These are phyloP conservation scores for Claviceps arundinis DNA, from an alignment of 2,329 filamentous ascomycete genomes.

Conservation along the genomic window DNA sequence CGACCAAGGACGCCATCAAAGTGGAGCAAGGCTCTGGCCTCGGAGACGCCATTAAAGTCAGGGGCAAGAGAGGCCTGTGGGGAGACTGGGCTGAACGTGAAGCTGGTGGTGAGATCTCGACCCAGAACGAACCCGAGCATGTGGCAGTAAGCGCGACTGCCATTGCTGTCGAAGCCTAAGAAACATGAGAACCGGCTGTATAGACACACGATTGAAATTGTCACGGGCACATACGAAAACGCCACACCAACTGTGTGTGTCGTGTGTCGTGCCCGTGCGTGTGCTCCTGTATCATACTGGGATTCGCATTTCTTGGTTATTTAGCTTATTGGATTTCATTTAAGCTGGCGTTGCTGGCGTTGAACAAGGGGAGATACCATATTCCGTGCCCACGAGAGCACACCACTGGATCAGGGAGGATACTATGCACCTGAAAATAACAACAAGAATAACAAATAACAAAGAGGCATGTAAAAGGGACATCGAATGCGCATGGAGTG, in stretches of 20 bases:
- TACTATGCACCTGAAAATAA: neutral
- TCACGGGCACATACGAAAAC: neutral
- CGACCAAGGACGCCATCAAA: slow-evolving; percentile 96
- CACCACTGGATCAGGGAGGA: slow-evolving; percentile 10
- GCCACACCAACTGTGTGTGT: slow-evolving; percentile 1
- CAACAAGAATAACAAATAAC: neutral
- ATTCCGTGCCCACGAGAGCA: slow-evolving; percentile 14
- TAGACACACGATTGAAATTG: slow-evolving; percentile 5
- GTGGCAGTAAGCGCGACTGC: slow-evolving; percentile 17
- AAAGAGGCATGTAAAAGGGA: slow-evolving; percentile 8
- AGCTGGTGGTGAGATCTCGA: slow-evolving; percentile 48
- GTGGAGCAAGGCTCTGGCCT: slow-evolving; percentile 74
- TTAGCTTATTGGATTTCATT: slow-evolving; percentile 14
- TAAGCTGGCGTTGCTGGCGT: slow-evolving; percentile 18
- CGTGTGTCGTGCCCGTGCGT: neutral
- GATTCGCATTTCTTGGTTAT: slow-evolving; percentile 18
- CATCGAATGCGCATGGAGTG: slow-evolving; percentile 4
- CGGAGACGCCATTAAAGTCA: slow-evolving; percentile 68
- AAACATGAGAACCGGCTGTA: neutral
- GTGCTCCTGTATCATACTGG: slow-evolving; percentile 21
- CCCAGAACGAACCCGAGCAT: slow-evolving; percentile 31
- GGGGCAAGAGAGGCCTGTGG: slow-evolving; percentile 93
- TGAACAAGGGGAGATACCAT: slow-evolving; percentile 22
- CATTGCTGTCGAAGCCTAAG: slow-evolving; percentile 26
- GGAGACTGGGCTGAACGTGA: slow-evolving; percentile 84